Conservation (phyloP, 306 rosid genomes). For the Ziziphus jujuba region DNA sequence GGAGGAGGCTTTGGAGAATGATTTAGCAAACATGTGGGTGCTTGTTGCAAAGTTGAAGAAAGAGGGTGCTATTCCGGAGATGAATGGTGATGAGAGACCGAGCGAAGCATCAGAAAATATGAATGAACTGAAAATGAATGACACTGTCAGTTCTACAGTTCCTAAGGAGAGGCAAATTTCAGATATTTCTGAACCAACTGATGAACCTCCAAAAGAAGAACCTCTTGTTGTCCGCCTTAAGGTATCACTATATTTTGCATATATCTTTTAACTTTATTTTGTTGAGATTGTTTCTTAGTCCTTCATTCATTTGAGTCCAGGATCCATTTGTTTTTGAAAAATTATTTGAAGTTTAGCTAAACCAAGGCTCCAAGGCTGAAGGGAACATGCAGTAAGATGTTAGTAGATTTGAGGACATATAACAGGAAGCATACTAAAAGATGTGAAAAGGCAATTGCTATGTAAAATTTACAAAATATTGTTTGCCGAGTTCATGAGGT, state of each 20-base stretch:
- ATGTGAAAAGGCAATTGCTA: too few species aligned
- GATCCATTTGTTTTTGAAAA: too few species aligned
- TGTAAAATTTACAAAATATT: too few species aligned
- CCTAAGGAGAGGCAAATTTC: conserved; percentile 44
- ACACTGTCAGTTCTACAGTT: conserved; percentile 30
- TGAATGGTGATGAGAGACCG: conserved; percentile 52
- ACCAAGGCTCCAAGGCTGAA: too few species aligned
- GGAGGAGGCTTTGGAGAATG: conserved; percentile 95
- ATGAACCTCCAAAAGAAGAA: conserved; percentile 63
- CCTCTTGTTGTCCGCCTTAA: conserved; percentile 91
- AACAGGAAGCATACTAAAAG: too few species aligned
- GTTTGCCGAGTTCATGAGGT: too few species aligned
- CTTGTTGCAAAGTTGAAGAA: conserved; percentile 97
- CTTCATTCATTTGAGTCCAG: not conserved
- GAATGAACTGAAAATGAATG: conserved; percentile 40
- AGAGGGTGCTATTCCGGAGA: conserved; percentile 64
- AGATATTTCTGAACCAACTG: conserved; percentile 53
- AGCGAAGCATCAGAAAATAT: conserved; percentile 42
- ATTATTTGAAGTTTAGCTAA: too few species aligned
- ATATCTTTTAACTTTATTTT: not conserved
- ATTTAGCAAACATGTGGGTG: conserved; percentile 99
- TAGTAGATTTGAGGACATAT: too few species aligned
- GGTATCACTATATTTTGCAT: conserved; percentile 36
- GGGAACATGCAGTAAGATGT: too few species aligned
- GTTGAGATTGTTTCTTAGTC: not conserved